A percentile compares a stretch with the other conserved stretches of the same genome.
These are phyloP conservation scores for Russula vinacea DNA, from an alignment of 768 basidiomycete species.

Conservation along the genomic window DNA sequence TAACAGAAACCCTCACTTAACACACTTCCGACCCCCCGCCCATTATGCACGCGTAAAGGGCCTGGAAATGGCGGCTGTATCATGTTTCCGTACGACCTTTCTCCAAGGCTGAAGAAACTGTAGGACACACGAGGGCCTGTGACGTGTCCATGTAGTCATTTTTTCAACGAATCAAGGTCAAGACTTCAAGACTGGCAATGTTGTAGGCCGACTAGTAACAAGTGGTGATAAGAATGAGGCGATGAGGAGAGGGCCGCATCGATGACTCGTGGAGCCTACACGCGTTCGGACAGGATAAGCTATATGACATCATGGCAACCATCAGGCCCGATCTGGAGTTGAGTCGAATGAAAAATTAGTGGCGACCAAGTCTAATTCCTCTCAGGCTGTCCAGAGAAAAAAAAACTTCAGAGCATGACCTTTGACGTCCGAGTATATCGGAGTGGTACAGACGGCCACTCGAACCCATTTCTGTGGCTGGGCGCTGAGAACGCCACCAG, in stretches of 20 bases:
- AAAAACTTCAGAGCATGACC: background rate
- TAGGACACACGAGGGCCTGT: background rate
- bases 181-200: background rate
- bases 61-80: background rate
- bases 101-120: background rate
- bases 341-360: conserved; percentile 6
- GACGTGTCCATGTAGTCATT: background rate
- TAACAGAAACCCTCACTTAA: conserved; percentile 1
- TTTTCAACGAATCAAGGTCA: background rate
- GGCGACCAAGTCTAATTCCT: conserved; percentile 2
- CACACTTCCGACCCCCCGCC: conserved; percentile 1
- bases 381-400: background rate
- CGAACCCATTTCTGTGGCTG: background rate
- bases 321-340: conserved; percentile 15
- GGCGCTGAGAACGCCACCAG: background rate
- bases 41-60: background rate
- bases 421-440: conserved; percentile 18
- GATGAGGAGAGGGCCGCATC: conserved; percentile 4
- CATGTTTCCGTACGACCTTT: background rate
- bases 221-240: background rate
- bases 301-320: conserved; percentile 9
- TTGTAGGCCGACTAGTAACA: background rate
- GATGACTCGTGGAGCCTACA: background rate
- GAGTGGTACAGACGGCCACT: background rate
- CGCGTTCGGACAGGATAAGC: background rate